Evolutionary conservation across 495 filamentous ascomycete species (phyloP).

Genomic region (Penicillium waksmanii): DNA sequence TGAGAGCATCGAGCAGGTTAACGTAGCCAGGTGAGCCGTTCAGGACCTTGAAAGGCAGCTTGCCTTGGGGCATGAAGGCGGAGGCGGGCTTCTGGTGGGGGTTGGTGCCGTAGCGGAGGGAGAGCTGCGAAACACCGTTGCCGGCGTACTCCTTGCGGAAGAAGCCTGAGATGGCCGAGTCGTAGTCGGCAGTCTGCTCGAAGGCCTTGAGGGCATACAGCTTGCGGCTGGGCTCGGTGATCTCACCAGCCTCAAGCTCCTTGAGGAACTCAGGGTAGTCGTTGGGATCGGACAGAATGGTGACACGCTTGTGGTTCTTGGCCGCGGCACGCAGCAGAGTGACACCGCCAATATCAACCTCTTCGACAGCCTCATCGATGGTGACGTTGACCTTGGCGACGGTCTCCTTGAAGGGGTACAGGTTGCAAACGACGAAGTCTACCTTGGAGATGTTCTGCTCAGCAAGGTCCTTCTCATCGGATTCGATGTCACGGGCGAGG

Average conservation of each 20-base stretch:
- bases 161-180: conserved; percentile 90
- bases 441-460: conserved; percentile 97
- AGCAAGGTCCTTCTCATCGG: conserved; percentile 94
- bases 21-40: conserved; percentile 92
- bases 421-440: conserved; percentile 97
- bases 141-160: conserved; percentile 96
- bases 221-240: conserved; percentile 80
- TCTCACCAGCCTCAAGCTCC: conserved; percentile 84
- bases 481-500: conserved; percentile 86
- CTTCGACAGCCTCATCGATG: conserved; percentile 93
- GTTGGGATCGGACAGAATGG: conserved; percentile 87
- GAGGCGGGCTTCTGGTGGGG: conserved; percentile 96
- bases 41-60: conserved; percentile 96
- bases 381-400: conserved; percentile 96
- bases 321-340: conserved; percentile 94
- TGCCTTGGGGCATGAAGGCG: conserved; percentile 70
- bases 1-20: conserved; percentile 94
- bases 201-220: conserved; percentile 94
- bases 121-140: conserved; percentile 77
- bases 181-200: conserved; percentile 97
- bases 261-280: conserved; percentile 94
- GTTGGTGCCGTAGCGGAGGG: conserved; percentile 93
- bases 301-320: conserved; percentile 95
- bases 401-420: conserved; percentile 98
- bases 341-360: conserved; percentile 97